Evolutionary conservation across 2,329 filamentous ascomycete genomes (phyloP), one percentile per base, ranked within the genome.

Genomic region (Monosporascus sp.): DNA sequence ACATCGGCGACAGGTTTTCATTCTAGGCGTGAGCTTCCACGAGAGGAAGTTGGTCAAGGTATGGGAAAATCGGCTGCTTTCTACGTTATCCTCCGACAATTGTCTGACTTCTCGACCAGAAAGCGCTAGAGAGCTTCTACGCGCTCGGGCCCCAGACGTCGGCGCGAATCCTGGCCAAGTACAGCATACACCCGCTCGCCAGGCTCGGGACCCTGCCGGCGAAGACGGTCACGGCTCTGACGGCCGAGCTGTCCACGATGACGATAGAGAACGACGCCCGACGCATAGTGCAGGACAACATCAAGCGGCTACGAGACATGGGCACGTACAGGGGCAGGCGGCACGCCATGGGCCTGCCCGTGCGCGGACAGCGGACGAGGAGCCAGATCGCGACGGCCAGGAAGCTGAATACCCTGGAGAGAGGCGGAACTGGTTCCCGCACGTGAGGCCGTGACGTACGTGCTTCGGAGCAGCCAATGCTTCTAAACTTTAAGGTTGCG

Each of bases 341-440:
- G 60, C 94, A 99, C 76, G 93, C 93, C 53, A 92, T 97, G 87
- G 84, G 87, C 55, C 73, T 97, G 74, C 94, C 94, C 4, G 93
- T 94, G 51, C 82, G 94, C 61, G 94, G 94, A 62, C 94, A 99
- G 75, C 83, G 81, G 63, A 97, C 94, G 55, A 86, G 89, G 68
- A 89, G 77, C 68, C 93, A 88, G 71, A 85, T 79, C 58, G 67
- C 73, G 58, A 85, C 77, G 25, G 77, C 83, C 47, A 80, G 75
- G 69, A 85, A 79, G 67, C 71, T 88, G 67, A 88, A 88, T 70
- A 73, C 67, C 58, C 64, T 85, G 43, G 75, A 84, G 57, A 74
- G 80, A 54, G 62, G 58, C 50, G 71, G 71, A 18, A 52, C 35
- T 17, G 22, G 57, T 17, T 63, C 57, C 31, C 56, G 57, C 46